Conservation (phyloP, 805 yeast genomes). For the Sugiyamaella boreocaroliniensis region DNA sequence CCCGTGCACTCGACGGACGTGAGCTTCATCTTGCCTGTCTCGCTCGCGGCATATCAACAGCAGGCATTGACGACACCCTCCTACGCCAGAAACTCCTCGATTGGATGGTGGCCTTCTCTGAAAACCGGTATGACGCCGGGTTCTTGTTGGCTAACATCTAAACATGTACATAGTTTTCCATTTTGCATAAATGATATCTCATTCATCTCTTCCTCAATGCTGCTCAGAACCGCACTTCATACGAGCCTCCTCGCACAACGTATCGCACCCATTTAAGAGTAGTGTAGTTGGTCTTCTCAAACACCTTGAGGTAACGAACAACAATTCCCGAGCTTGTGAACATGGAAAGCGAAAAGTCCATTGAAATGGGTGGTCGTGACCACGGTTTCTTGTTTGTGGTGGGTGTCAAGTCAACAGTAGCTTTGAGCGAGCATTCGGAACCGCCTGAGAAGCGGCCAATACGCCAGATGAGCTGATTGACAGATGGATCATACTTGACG, state of each 20-base stretch:
- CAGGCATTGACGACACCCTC: conserved; percentile 2
- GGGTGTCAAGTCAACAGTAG: conserved; percentile 40
- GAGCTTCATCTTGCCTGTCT: conserved; percentile 47
- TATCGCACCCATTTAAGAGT: conserved; percentile 89
- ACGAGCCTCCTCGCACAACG: conserved; percentile 65
- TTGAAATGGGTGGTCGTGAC: conserved; percentile 69
- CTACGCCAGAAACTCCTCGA: conserved; percentile 10
- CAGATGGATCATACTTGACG: conserved; percentile 60
- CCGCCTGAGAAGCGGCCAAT: conserved; percentile 62
- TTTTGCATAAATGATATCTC: neutral
- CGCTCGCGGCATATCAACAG: conserved; percentile 39
- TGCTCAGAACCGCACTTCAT: conserved; percentile 54
- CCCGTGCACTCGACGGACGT: conserved; percentile 39
- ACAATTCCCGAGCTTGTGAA: conserved; percentile 70
- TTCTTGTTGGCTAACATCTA: conserved; percentile 8
- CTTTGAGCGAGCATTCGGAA: conserved; percentile 54
- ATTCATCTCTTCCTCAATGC: neutral
- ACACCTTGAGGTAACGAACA: conserved; percentile 64
- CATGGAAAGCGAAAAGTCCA: conserved; percentile 65
- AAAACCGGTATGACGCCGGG: conserved; percentile 20
- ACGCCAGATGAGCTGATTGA: conserved; percentile 61
- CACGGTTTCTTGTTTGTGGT: conserved; percentile 36
- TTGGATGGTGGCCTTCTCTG: conserved; percentile 20
- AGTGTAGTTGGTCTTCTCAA: conserved; percentile 51
- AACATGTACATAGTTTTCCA: neutral